These are phyloP conservation scores for Neopestalotiopsis sp. DNA, from an alignment of 2,329 filamentous ascomycete species.

Conservation along the genomic window DNA sequence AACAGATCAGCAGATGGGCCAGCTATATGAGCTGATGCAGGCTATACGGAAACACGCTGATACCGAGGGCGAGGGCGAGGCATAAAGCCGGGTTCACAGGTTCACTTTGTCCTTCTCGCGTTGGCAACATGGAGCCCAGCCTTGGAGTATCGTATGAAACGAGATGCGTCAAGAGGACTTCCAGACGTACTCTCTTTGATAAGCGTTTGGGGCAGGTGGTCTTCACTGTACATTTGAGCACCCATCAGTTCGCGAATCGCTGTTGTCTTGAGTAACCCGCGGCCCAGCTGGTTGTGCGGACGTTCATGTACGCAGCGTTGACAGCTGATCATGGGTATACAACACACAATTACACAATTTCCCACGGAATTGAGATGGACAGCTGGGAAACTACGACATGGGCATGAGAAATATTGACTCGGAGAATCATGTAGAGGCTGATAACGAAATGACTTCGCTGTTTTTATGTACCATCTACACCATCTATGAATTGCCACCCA, in stretches of 20 bases:
- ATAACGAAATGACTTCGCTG: not conserved
- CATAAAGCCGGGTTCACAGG: not conserved
- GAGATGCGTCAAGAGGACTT: too few relatives aligned
- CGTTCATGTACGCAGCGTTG: too few relatives aligned
- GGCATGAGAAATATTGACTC: too few relatives aligned
- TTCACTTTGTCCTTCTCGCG: not conserved
- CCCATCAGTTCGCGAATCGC: too few relatives aligned
- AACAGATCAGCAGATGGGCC: constrained; percentile 87
- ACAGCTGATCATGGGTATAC: too few relatives aligned
- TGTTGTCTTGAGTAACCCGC: too few relatives aligned
- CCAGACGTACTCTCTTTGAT: too few relatives aligned
- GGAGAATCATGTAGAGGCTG: not conserved
- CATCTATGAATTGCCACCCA: constrained; percentile 8
- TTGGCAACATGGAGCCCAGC: not conserved
- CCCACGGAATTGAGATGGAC: too few relatives aligned
- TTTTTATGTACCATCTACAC: not conserved
- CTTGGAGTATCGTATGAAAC: not conserved
- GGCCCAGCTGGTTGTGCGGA: too few relatives aligned
- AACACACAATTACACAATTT: too few relatives aligned
- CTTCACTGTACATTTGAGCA: not conserved
- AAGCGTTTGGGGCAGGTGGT: too few relatives aligned
- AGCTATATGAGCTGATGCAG: constrained; percentile 79
- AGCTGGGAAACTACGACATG: too few relatives aligned
- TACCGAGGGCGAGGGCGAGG: constrained; percentile 8
- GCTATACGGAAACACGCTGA: constrained; percentile 19